phyloP scores from a whole-genome alignment of 768 basidiomycete genomes.

The Omphalotus guepiniiformis region DNA sequence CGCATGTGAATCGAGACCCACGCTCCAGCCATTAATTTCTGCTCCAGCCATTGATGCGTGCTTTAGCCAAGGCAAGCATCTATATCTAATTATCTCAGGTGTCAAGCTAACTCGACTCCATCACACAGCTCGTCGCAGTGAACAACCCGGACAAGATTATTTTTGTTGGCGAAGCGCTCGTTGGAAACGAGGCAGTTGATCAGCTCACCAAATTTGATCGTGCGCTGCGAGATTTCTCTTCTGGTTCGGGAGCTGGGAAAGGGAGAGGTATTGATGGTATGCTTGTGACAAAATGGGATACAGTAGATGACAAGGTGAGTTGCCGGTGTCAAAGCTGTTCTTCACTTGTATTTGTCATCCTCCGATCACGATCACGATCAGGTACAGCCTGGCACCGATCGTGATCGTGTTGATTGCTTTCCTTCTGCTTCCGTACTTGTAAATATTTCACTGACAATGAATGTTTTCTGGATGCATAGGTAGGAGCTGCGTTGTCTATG shows the following conservation, averaged over 20 bases:
- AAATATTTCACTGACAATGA: background rate
- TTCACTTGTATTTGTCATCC: background rate
- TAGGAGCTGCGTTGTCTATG: constrained; percentile 98
- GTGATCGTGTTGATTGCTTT: background rate
- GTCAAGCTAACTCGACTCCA: background rate
- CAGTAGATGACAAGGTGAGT: constrained; percentile 91
- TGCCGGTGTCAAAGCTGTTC: background rate
- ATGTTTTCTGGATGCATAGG: constrained; percentile 44
- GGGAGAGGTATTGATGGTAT: constrained; percentile 97
- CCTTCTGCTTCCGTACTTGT: background rate
- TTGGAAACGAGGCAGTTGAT: constrained; percentile 98
- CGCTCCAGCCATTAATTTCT: constrained; percentile 10
- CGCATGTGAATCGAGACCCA: constrained; percentile 12
- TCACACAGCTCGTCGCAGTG: constrained; percentile 72
- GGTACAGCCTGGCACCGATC: too few relatives aligned
- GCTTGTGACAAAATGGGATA: constrained; percentile 99
- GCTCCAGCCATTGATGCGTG: constrained; percentile 87
- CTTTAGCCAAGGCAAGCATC: constrained; percentile 79
- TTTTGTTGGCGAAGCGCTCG: constrained; percentile 97
- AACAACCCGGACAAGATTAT: constrained; percentile 97
- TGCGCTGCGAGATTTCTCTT: constrained; percentile 86
- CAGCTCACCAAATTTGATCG: constrained; percentile 97
- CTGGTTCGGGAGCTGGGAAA: constrained; percentile 52
- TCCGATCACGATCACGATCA: too few relatives aligned
- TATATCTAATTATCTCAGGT: background rate